A percentile compares a stretch with the other conserved stretches of the same genome.
Evolutionary conservation across 1,139 yeast species (phyloP).

Genomic region (Suhomyces choctaworum): DNA sequence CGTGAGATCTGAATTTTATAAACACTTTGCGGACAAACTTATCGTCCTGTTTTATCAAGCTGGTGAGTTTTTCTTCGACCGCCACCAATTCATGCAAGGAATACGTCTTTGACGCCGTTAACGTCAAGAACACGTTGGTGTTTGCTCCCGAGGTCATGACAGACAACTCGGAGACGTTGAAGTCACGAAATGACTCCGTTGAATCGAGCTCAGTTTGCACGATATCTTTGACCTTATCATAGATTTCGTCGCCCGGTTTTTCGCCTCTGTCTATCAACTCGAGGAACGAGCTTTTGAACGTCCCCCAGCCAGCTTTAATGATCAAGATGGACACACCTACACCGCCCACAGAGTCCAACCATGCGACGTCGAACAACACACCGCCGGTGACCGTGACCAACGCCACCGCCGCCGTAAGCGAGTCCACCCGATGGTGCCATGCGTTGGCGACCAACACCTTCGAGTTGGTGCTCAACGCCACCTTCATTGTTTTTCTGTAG

Average conservation of each 20-base stretch:
- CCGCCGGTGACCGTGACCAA: conserved; percentile 86
- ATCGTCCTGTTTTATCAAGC: conserved; percentile 31
- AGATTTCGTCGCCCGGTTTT: conserved; percentile 29
- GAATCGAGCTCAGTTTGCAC: conserved; percentile 23
- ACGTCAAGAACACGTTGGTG: conserved; percentile 36
- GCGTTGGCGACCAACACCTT: conserved; percentile 94
- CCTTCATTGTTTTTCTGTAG: conserved; percentile 74
- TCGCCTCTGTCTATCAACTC: conserved; percentile 72
- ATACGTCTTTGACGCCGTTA: conserved; percentile 21
- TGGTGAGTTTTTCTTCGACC: conserved; percentile 28
- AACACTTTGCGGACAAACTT: conserved; percentile 38
- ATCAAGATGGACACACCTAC: conserved; percentile 77
- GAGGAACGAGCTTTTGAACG: conserved; percentile 65
- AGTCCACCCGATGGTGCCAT: conserved; percentile 98
- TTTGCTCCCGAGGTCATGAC: conserved; percentile 77
- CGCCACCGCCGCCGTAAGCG: conserved; percentile 89
- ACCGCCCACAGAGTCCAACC: conserved; percentile 94
- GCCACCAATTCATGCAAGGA: conserved; percentile 29
- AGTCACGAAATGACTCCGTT: conserved; percentile 18
- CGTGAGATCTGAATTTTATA: conserved; percentile 23
- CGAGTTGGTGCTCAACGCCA: conserved; percentile 76
- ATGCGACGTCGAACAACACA: conserved; percentile 68
- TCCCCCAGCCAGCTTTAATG: conserved; percentile 79
- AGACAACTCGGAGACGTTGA: conserved; percentile 48
- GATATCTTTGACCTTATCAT: conserved; percentile 27